These are phyloP conservation scores for Draba incana DNA, from an alignment of 345 rosid species.

Conservation along the genomic window DNA sequence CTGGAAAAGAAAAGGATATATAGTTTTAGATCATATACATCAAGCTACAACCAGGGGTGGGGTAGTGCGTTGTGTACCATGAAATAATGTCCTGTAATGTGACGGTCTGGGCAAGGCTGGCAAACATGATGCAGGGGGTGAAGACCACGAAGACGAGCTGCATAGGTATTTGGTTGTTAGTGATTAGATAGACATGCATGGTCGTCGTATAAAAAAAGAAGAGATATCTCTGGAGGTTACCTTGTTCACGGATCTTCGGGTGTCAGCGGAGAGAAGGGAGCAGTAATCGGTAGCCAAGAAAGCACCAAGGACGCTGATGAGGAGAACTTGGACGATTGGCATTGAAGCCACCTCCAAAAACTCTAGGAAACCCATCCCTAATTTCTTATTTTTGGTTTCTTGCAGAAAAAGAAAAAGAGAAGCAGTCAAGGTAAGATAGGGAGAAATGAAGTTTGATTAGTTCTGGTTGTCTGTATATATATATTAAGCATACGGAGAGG, in stretches of 20 bases:
- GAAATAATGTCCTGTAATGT: slow-evolving; percentile 87
- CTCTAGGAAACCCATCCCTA: slow-evolving; percentile 87
- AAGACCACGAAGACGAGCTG: slow-evolving; percentile 87
- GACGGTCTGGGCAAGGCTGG: slow-evolving; percentile 78
- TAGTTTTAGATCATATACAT: neutral
- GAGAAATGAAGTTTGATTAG: slow-evolving; percentile 3
- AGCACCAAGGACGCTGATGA: slow-evolving; percentile 80
- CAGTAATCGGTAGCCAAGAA: slow-evolving; percentile 71
- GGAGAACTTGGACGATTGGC: slow-evolving; percentile 80
- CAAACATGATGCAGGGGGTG: slow-evolving; percentile 86
- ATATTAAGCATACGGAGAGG: slow-evolving; percentile 6
- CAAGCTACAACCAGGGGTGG: neutral
- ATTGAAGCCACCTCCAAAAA: slow-evolving; percentile 83
- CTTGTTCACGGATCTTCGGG: slow-evolving; percentile 83
- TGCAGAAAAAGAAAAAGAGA: slow-evolving; percentile 22
- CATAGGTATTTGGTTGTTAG: slow-evolving; percentile 23
- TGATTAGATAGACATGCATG: neutral
- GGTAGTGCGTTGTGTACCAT: slow-evolving; percentile 53
- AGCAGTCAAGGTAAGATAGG: slow-evolving; percentile 17
- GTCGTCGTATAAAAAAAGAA: neutral
- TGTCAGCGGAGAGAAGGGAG: slow-evolving; percentile 64
- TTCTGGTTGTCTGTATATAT: slow-evolving; percentile 3
- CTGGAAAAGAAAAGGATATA: slow-evolving; percentile 39
- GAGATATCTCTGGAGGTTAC: slow-evolving; percentile 37
- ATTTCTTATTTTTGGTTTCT: slow-evolving; percentile 9